Evolutionary conservation across 768 basidiomycete species (phyloP), one percentile per base, ranked within the genome.

Genomic region (Candolleomyces efflorescens): DNA sequence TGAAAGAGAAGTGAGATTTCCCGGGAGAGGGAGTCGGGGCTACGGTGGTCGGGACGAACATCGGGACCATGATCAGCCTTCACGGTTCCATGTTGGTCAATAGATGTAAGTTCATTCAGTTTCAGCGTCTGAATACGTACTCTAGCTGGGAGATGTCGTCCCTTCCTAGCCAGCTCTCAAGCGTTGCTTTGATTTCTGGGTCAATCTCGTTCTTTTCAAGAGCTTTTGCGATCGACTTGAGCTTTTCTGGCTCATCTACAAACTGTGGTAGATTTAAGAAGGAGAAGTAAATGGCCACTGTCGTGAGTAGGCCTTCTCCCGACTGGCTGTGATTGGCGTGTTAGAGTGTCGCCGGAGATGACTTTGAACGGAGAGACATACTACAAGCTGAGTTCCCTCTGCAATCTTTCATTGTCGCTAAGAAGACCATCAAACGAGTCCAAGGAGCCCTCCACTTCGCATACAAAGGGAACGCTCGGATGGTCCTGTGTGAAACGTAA

Each of bases 1-100:
- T 43, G 43, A 67, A 51, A 0, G 58, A 53, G 15, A 62, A 15
- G 20, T 59, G 55, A 24, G 48, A 43, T 20, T 55, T 59, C 13
- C 55, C 32, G 22, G 46, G 47, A 38, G 53, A 44, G 3, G 44
- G 13, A n/a, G 32, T 22, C 5, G 58, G 52, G 15, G 50, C 18
- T 11, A 38, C 39, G 10, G 37, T 43, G 54, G 18, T 51, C 17
- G 54, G n/a, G 20, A 59, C 39, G 52, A 59, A 59, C 13, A 49
- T 43, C 4, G 44, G 36, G 47, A 46, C 23, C 27, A 38, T 50
- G 23, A 59, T 44, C 23, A 59, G 50, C 23, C 59, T 59, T 12
- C 11, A 27, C 3, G 20, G 24, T 20, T 24, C 10, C 15, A 20
- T 39, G 23, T 36, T 17, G 44, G 44, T 32, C 49, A 47, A 32